Conservation (phyloP, 164 flowering plant species). For the Piper longum region DNA sequence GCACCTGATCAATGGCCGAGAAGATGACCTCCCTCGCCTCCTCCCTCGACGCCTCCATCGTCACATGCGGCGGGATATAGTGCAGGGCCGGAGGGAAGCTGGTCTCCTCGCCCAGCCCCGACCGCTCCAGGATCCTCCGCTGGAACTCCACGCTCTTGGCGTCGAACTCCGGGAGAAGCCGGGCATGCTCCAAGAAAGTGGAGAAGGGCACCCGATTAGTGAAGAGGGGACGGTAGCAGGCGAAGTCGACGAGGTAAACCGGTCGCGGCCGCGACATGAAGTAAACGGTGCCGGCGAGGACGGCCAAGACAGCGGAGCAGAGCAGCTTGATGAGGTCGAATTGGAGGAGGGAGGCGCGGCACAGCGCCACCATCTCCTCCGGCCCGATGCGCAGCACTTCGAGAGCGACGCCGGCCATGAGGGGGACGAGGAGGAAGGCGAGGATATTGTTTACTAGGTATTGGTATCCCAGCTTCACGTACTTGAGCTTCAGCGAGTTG, state of each 20-base stretch:
- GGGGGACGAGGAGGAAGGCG: slow-evolving; percentile 29
- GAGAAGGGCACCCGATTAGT: slow-evolving; percentile 24
- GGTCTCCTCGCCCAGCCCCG: slow-evolving; percentile 12
- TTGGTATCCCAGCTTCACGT: slow-evolving; percentile 52
- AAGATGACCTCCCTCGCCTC: slow-evolving; percentile 13
- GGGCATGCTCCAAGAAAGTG: slow-evolving; percentile 17
- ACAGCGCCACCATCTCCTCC: slow-evolving; percentile 9
- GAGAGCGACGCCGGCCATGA: slow-evolving; percentile 18
- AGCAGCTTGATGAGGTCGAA: slow-evolving; percentile 11
- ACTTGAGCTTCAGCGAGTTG: slow-evolving; percentile 48
- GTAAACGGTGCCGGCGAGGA: slow-evolving; percentile 19
- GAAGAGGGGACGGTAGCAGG: slow-evolving; percentile 24
- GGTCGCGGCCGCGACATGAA: slow-evolving; percentile 27
- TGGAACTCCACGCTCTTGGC: slow-evolving; percentile 5
- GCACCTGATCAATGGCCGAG: slow-evolving; percentile 18
- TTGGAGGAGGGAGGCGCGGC: slow-evolving; percentile 5
- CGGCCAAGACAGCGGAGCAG: slow-evolving; percentile 11
- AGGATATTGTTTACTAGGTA: slow-evolving; percentile 46
- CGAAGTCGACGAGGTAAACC: slow-evolving; percentile 25
- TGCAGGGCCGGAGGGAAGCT: slow-evolving; percentile 8
- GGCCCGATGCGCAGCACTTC: slow-evolving; percentile 34
- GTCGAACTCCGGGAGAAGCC: background rate
- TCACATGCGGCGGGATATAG: slow-evolving; percentile 8
- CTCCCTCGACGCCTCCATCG: slow-evolving; percentile 8
- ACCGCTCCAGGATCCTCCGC: slow-evolving; percentile 8